Percentiles rank a stretch among this genome's conserved stretches.
Evolutionary conservation across 176 grass and related monocot species (phyloP).

Genomic region (Hordeum vulgare): MorexV3_pseudomolecules_assembly NC_058519.1:570175753-570176252

Average conservation of each 20-base stretch:
- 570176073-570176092: constrained; percentile 79
- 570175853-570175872: not conserved
- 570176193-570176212: not conserved
- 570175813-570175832: not conserved
- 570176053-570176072: constrained; percentile 80
- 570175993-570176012: constrained; percentile 48
- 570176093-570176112: constrained; percentile 62
- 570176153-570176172: not conserved
- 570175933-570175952: constrained; percentile 58
- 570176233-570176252: constrained; percentile 85
- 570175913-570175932: not conserved
- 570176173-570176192: not conserved
- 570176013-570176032: constrained; percentile 26
- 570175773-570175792: not conserved
- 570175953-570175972: constrained; percentile 46
- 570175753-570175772: not conserved
- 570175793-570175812: not conserved
- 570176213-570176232: constrained; percentile 57
- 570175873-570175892: not conserved
- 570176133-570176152: not conserved
- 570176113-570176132: constrained; percentile 36
- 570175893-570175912: not conserved
- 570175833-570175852: not conserved
- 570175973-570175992: constrained; percentile 44
- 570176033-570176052: constrained; percentile 88